Percentiles rank a stretch among this genome's conserved stretches.
phyloP scores from a whole-genome alignment of 495 filamentous ascomycete species.

The Lophium mytilinum region DNA sequence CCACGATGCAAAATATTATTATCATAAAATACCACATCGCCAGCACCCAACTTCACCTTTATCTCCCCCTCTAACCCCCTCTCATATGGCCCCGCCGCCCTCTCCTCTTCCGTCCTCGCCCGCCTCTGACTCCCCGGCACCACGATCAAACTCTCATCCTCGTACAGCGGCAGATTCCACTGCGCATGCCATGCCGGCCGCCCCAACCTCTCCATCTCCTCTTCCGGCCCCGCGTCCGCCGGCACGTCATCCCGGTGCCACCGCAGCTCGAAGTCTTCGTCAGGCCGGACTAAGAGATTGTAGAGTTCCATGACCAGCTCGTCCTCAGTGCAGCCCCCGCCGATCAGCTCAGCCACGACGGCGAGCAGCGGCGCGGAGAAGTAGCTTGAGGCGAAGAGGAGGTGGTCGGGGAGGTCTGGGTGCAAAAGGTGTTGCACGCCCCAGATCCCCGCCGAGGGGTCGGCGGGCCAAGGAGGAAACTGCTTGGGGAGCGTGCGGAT shows the following conservation, averaged over 20 bases:
- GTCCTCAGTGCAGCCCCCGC: constrained; percentile 36
- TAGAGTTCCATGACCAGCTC: constrained; percentile 70
- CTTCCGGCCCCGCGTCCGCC: constrained; percentile 44
- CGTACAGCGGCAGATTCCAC: constrained; percentile 68
- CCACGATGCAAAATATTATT: constrained; percentile 82
- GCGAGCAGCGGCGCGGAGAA: constrained; percentile 53
- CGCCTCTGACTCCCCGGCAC: constrained; percentile 63
- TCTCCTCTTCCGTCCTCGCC: constrained; percentile 56
- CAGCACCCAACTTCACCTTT: constrained; percentile 55
- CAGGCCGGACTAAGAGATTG: constrained; percentile 66
- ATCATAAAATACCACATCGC: constrained; percentile 77
- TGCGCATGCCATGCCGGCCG: constrained; percentile 51
- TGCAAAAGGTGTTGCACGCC: constrained; percentile 78
- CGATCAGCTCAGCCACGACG: constrained; percentile 50
- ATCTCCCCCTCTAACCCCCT: constrained; percentile 49
- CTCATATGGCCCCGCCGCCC: constrained; percentile 52
- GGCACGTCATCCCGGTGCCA: constrained; percentile 79
- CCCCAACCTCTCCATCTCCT: constrained; percentile 40
- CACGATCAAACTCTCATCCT: constrained; percentile 58
- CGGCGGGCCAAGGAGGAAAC: constrained; percentile 69
- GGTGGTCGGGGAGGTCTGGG: constrained; percentile 49
- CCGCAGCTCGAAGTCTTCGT: constrained; percentile 54
- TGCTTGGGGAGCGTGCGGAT: constrained; percentile 78
- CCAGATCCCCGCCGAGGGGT: constrained; percentile 61
- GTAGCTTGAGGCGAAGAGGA: constrained; percentile 52